A percentile compares a stretch with the other conserved stretches of the same genome.
phyloP scores from a whole-genome alignment of 805 yeast species.

The Saturnispora zaruensis region DNA sequence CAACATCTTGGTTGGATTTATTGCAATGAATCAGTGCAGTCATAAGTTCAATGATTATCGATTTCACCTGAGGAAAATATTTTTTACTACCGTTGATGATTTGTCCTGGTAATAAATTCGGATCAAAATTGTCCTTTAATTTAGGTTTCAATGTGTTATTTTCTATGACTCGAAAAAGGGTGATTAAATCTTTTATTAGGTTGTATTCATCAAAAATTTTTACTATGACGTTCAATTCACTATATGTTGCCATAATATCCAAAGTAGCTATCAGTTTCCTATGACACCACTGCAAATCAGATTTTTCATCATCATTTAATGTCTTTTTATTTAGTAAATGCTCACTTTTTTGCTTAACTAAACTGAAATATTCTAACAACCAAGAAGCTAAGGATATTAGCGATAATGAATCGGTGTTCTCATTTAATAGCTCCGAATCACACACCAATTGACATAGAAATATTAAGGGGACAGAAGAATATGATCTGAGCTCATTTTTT shows the following conservation, averaged over 20 bases:
- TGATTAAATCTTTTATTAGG: slow-evolving; percentile 29
- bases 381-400: slow-evolving; percentile 30
- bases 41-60: slow-evolving; percentile 57
- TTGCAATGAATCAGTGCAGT: slow-evolving; percentile 48
- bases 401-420: not conserved
- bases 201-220: slow-evolving; percentile 35
- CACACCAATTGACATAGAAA: slow-evolving; percentile 2
- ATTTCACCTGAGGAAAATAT: slow-evolving; percentile 57
- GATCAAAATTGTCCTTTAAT: slow-evolving; percentile 22
- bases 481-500: not conserved
- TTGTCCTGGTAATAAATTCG: not conserved
- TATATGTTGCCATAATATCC: slow-evolving; percentile 36
- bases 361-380: slow-evolving; percentile 28
- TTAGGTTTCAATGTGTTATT: slow-evolving; percentile 30
- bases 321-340: not conserved
- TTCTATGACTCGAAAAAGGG: slow-evolving; percentile 35
- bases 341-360: slow-evolving; percentile 13
- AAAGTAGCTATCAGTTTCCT: slow-evolving; percentile 22
- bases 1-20: slow-evolving; percentile 52
- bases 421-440: not conserved
- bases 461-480: slow-evolving; percentile 3
- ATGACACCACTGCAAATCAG: slow-evolving; percentile 12
- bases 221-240: slow-evolving; percentile 34
- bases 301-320: slow-evolving; percentile 4
- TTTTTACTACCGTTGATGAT: slow-evolving; percentile 17